phyloP scores from a whole-genome alignment of 495 filamentous ascomycete species.

The Penicillium canariense region DNA sequence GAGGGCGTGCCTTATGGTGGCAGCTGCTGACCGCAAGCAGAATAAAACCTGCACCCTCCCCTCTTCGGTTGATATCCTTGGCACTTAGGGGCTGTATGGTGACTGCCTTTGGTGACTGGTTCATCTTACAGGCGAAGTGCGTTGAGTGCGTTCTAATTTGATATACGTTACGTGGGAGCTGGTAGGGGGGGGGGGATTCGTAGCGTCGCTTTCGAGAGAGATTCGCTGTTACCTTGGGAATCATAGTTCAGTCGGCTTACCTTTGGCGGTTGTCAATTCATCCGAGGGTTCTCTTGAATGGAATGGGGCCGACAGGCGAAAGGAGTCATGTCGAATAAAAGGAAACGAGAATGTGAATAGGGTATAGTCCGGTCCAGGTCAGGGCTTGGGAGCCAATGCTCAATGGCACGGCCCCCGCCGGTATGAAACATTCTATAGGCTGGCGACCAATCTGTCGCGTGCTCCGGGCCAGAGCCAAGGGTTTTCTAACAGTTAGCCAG shows the following conservation, averaged over 20 bases:
- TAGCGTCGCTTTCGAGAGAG: background rate
- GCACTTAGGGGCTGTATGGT: too few relatives aligned
- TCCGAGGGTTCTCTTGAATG: background rate
- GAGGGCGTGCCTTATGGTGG: too few relatives aligned
- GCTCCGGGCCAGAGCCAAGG: background rate
- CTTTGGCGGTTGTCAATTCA: background rate
- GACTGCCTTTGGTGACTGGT: too few relatives aligned
- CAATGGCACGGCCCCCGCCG: background rate
- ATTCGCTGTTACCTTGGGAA: background rate
- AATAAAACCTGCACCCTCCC: too few relatives aligned
- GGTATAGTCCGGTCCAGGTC: background rate
- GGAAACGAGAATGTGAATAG: background rate
- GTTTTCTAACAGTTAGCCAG: background rate
- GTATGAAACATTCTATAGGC: too few relatives aligned
- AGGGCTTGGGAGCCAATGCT: background rate
- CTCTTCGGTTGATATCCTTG: too few relatives aligned
- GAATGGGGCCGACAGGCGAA: background rate
- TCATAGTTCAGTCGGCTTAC: background rate
- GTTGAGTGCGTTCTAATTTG: too few relatives aligned
- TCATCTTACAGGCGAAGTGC: too few relatives aligned
- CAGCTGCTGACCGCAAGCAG: too few relatives aligned
- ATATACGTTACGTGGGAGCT: conserved; percentile 7
- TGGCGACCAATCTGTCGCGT: conserved; percentile 4
- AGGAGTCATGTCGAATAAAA: background rate
- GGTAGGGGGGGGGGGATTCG: too few relatives aligned